phyloP scores from a whole-genome alignment of 257 asterid species.

The Solanum dulcamara region DNA sequence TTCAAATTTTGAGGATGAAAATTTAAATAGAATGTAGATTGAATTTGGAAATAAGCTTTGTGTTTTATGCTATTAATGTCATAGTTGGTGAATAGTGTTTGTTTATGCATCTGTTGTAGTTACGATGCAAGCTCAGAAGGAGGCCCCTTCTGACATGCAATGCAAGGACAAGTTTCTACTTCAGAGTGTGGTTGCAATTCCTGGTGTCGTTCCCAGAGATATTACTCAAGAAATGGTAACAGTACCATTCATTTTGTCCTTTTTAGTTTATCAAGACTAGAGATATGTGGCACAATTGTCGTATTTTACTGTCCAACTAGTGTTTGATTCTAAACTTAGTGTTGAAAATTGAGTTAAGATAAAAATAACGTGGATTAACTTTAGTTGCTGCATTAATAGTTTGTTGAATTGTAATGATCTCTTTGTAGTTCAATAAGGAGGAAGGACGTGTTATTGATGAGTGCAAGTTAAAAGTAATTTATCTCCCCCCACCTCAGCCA shows the following conservation, averaged over 20 bases:
- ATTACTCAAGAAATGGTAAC: constrained; percentile 62
- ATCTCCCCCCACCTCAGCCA: constrained; percentile 54
- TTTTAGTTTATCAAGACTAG: neutral
- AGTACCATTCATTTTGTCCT: neutral
- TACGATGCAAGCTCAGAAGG: neutral
- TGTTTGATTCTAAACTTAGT: neutral
- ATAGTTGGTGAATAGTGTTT: neutral
- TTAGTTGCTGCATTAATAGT: neutral
- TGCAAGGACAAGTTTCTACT: neutral
- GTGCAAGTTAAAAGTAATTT: constrained; percentile 62
- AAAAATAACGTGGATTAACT: neutral
- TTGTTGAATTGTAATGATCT: neutral
- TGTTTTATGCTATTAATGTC: neutral
- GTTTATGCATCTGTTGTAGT: constrained; percentile 26
- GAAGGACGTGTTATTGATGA: constrained; percentile 52
- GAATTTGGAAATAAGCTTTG: neutral
- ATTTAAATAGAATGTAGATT: neutral
- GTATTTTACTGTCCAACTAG: neutral
- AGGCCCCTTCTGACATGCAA: neutral
- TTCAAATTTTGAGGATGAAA: neutral
- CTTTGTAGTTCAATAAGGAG: constrained; percentile 53
- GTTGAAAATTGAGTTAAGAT: neutral
- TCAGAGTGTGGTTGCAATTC: neutral
- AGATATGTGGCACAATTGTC: neutral
- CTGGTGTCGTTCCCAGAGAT: constrained; percentile 36